These are phyloP conservation scores for Torulaspora pretoriensis DNA, from an alignment of 1,139 yeast genomes.

Conservation along the genomic window DNA sequence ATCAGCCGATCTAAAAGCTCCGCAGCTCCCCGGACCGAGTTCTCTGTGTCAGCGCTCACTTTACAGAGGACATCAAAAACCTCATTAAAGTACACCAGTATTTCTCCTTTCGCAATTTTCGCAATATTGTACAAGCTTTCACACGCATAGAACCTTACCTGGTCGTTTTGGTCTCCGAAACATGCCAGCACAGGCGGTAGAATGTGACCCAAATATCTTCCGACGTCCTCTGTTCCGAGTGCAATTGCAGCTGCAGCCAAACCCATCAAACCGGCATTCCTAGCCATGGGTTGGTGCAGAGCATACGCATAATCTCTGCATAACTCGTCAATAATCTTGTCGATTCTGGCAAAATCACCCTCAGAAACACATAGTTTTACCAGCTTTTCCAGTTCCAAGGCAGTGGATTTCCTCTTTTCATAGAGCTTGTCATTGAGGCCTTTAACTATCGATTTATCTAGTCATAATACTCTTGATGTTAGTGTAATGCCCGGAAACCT, in stretches of 20 bases:
- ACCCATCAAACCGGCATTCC: slow-evolving; percentile 75
- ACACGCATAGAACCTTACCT: slow-evolving; percentile 95
- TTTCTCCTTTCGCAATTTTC: slow-evolving; percentile 94
- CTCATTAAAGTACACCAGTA: slow-evolving; percentile 84
- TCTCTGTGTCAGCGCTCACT: slow-evolving; percentile 86
- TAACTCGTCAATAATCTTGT: slow-evolving; percentile 60
- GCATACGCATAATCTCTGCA: slow-evolving; percentile 71
- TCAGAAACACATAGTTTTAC: slow-evolving; percentile 68
- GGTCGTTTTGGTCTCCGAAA: slow-evolving; percentile 93
- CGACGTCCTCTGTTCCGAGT: slow-evolving; percentile 64
- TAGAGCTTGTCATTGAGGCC: slow-evolving; percentile 87
- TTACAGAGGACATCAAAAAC: slow-evolving; percentile 89
- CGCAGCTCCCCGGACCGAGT: slow-evolving; percentile 93
- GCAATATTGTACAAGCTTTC: slow-evolving; percentile 95
- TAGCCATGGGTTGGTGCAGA: slow-evolving; percentile 69
- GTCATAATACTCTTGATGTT: slow-evolving; percentile 15
- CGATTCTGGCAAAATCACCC: slow-evolving; percentile 65
- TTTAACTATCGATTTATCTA: slow-evolving; percentile 69
- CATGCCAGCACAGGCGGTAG: slow-evolving; percentile 93
- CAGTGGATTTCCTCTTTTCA: slow-evolving; percentile 92
- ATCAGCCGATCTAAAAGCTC: slow-evolving; percentile 85
- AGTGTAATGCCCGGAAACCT: neutral
- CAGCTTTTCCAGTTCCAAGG: slow-evolving; percentile 78
- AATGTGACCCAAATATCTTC: slow-evolving; percentile 74
- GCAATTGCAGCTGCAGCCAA: slow-evolving; percentile 78